Percentiles rank a stretch among this genome's conserved stretches.
These are phyloP conservation scores for Physcomitrium patens DNA, from an alignment of 225 moss, liverwort and hornwort species.

Conservation along the genomic window DNA sequence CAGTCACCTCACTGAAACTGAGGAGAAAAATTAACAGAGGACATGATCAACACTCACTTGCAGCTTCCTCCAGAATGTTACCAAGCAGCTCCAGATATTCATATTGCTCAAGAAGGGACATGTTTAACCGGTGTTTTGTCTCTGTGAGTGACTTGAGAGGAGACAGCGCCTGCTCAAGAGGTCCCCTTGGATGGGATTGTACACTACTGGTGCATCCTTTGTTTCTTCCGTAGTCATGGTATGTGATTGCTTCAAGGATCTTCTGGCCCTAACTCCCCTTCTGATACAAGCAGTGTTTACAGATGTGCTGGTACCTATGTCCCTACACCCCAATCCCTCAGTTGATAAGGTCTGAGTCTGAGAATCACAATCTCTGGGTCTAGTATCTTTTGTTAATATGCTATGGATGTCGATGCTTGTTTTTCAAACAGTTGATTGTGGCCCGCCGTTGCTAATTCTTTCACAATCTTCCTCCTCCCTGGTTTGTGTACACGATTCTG, in stretches of 20 bases:
- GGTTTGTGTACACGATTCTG: constrained; percentile 17
- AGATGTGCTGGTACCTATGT: constrained; percentile 25
- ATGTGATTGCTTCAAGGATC: constrained; percentile 4
- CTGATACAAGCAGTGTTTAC: neutral
- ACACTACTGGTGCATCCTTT: constrained; percentile 19
- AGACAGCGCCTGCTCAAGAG: constrained; percentile 26
- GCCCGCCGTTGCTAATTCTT: neutral
- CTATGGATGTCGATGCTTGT: neutral
- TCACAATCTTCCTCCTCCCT: constrained; percentile 17
- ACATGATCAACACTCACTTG: constrained; percentile 41
- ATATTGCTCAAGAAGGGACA: constrained; percentile 47
- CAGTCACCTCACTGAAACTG: neutral
- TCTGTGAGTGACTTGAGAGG: constrained; percentile 38
- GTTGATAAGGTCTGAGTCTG: constrained; percentile 15
- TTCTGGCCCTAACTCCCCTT: neutral
- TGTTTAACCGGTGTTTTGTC: constrained; percentile 45
- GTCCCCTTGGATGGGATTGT: constrained; percentile 19
- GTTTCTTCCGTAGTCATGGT: neutral
- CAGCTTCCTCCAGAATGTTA: constrained; percentile 39
- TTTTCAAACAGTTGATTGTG: constrained; percentile 6
- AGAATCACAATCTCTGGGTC: constrained; percentile 7
- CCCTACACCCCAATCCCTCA: constrained; percentile 21
- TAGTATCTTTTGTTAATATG: neutral
- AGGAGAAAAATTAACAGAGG: neutral
- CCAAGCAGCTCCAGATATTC: constrained; percentile 43